A percentile compares a stretch with the other conserved stretches of the same genome.
Conservation (phyloP, 2,329 filamentous ascomycete genomes). For the Aspergillus ustus region DNA sequence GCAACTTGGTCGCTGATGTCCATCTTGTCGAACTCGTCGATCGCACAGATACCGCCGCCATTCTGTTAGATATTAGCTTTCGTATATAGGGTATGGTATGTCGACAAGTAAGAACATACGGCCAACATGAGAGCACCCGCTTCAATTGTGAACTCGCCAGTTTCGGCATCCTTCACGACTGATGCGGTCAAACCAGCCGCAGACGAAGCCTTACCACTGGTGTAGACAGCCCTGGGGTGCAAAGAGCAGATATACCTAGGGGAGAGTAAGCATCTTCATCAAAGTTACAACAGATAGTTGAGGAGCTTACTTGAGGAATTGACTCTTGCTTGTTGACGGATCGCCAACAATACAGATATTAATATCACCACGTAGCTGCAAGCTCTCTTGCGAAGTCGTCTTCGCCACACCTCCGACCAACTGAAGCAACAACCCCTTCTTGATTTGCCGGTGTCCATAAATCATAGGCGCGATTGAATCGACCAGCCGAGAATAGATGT, state of each 20-base stretch:
- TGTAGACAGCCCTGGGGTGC: conserved; percentile 95
- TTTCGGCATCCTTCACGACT: conserved; percentile 97
- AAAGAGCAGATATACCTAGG: conserved; percentile 85
- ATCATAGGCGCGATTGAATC: conserved; percentile 96
- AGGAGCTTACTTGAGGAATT: conserved; percentile 76
- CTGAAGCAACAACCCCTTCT: conserved; percentile 93
- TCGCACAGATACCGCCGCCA: conserved; percentile 94
- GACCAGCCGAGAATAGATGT: conserved; percentile 91
- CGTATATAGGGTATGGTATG: background rate
- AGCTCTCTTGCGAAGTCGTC: conserved; percentile 80
- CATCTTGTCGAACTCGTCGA: conserved; percentile 99
- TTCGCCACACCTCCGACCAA: conserved; percentile 96
- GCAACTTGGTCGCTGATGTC: conserved; percentile 95
- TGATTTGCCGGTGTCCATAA: conserved; percentile 95
- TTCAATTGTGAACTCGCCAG: conserved; percentile 97
- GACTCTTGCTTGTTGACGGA: conserved; percentile 94
- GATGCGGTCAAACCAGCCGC: conserved; percentile 96
- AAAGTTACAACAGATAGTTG: background rate
- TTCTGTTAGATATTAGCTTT: conserved; percentile 33
- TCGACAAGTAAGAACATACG: conserved; percentile 39
- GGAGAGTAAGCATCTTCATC: background rate
- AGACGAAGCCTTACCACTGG: conserved; percentile 95
- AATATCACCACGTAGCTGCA: conserved; percentile 95
- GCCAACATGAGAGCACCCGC: conserved; percentile 97
- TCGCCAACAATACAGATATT: conserved; percentile 99